Conservation (phyloP, 1,284 basidiomycete genomes). For the Kwoniella shivajii region DNA sequence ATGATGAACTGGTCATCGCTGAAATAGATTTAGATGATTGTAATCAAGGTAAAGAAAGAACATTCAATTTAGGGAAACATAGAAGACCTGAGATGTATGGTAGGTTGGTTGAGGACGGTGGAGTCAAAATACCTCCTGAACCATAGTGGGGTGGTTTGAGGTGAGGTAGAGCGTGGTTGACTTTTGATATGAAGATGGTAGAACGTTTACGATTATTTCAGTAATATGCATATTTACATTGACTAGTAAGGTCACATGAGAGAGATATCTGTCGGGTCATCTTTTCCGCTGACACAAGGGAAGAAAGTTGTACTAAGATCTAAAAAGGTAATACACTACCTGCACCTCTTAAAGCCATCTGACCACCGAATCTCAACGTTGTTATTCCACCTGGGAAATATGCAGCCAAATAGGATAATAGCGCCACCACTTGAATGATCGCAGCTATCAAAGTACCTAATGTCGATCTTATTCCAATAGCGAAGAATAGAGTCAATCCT, state of each 20-base stretch:
- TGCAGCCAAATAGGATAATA: conserved; percentile 81
- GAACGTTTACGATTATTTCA: no score
- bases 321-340: conserved; percentile 75
- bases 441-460: conserved; percentile 79
- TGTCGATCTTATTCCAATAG: conserved; percentile 75
- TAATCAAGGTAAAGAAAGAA: conserved; percentile 39
- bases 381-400: conserved; percentile 80
- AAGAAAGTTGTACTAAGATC: no score
- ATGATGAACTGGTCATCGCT: conserved; percentile 41
- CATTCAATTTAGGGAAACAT: conserved; percentile 32
- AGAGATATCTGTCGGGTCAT: no score
- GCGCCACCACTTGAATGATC: conserved; percentile 76
- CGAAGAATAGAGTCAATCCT: conserved; percentile 82
- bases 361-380: conserved; percentile 78
- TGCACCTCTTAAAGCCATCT: conserved; percentile 77
- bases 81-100: conserved; percentile 30
- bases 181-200: no score
- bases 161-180: no score
- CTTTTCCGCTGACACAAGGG: no score
- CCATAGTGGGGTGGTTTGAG: no score
- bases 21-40: conserved; percentile 44
- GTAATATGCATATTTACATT: no score
- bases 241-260: no score
- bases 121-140: conserved; percentile 25
- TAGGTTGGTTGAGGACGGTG: conserved; percentile 21